phyloP scores from a whole-genome alignment of 2,329 filamentous ascomycete species.

The Aspergillus piperis region DNA sequence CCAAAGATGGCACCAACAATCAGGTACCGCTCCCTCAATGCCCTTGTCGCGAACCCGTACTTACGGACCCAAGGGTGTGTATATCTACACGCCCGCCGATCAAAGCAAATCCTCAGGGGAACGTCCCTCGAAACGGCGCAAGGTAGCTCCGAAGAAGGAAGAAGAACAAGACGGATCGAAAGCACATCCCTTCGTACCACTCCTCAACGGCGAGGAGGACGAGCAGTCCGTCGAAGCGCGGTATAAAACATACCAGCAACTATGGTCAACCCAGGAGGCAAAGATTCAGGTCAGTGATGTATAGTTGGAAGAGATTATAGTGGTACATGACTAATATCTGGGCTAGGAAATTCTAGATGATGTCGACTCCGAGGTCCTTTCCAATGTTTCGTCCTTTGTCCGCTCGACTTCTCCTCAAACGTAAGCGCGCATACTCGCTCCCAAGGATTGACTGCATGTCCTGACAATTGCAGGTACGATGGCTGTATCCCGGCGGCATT shows the following conservation, averaged over 20 bases:
- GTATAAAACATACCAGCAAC: conserved; percentile 39
- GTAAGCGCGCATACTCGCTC: conserved; percentile 28
- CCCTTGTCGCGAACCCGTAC: conserved; percentile 8
- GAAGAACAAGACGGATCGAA: conserved; percentile 8
- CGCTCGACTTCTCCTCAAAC: conserved; percentile 34
- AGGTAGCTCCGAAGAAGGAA: conserved; percentile 46
- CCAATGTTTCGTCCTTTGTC: conserved; percentile 42
- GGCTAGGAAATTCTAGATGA: conserved; percentile 38
- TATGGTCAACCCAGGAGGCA: conserved; percentile 43
- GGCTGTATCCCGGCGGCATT: conserved; percentile 45
- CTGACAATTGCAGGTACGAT: conserved; percentile 34
- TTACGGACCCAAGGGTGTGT: conserved; percentile 55
- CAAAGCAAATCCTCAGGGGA: conserved; percentile 37
- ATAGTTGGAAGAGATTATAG: neutral
- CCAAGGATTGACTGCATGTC: neutral
- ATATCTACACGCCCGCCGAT: conserved; percentile 60
- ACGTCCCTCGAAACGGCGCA: conserved; percentile 61
- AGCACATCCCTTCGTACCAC: conserved; percentile 37
- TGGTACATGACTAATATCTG: conserved; percentile 12
- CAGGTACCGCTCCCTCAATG: conserved; percentile 26
- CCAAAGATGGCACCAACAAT: conserved; percentile 32
- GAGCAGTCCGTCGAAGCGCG: conserved; percentile 35
- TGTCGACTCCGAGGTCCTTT: conserved; percentile 43
- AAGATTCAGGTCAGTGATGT: conserved; percentile 39
- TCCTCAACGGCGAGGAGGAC: conserved; percentile 43